phyloP scores from a whole-genome alignment of 352 stramenopile species.

The Phytophthora tubulina region DNA sequence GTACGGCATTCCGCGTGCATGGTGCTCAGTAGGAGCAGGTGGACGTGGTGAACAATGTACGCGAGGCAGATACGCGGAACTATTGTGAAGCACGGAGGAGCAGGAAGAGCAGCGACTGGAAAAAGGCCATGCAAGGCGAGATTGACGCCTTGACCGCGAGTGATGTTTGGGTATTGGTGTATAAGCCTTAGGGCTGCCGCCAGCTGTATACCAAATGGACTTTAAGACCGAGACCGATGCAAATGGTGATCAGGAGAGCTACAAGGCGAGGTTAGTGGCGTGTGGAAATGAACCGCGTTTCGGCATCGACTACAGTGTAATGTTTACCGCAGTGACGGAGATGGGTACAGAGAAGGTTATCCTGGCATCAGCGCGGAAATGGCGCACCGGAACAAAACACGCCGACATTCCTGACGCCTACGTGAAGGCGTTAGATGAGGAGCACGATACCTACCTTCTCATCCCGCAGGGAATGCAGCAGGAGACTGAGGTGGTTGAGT shows the following conservation, averaged over 20 bases:
- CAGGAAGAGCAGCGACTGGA: background rate
- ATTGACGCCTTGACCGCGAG: background rate
- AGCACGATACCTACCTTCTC: background rate
- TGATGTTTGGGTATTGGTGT: slow-evolving; percentile 1
- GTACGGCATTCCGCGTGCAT: too few relatives aligned
- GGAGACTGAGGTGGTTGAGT: too few relatives aligned
- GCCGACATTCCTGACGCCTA: slow-evolving; percentile 47
- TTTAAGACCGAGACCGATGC: slow-evolving; percentile 33
- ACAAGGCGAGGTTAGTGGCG: slow-evolving; percentile 33
- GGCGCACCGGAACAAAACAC: slow-evolving; percentile 27
- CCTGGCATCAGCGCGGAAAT: background rate
- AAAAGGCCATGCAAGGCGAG: background rate
- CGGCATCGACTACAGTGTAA: slow-evolving; percentile 22
- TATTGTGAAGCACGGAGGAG: too few relatives aligned
- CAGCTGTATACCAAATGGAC: slow-evolving; percentile 39
- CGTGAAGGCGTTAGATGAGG: slow-evolving; percentile 29
- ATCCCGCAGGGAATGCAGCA: too few relatives aligned
- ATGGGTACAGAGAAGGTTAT: background rate
- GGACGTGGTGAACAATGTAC: too few relatives aligned
- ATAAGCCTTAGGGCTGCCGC: background rate
- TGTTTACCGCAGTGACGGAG: background rate
- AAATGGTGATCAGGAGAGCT: slow-evolving; percentile 20
- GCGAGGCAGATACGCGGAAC: too few relatives aligned
- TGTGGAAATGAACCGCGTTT: slow-evolving; percentile 33
- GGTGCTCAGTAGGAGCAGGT: too few relatives aligned